A percentile compares a stretch with the other conserved stretches of the same genome.
These are phyloP conservation scores for Fistulinella prunicolor DNA, from an alignment of 768 basidiomycete genomes.

Conservation along the genomic window DNA sequence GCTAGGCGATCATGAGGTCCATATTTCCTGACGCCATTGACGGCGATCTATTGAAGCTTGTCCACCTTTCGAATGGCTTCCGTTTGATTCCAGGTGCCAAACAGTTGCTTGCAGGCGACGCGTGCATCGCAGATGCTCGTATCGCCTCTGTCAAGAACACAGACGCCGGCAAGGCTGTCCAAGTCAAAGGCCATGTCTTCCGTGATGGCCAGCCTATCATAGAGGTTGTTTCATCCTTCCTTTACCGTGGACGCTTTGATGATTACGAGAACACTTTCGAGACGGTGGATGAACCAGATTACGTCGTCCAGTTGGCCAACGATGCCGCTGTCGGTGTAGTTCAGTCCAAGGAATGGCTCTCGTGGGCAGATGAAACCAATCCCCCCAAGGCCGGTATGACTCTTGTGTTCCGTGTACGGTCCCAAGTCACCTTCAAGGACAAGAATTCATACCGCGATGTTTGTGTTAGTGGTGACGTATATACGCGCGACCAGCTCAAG, in stretches of 20 bases:
- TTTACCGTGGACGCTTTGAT: conserved; percentile 91
- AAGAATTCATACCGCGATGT: conserved; percentile 81
- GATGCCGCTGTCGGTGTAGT: conserved; percentile 88
- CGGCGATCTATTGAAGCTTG: conserved; percentile 92
- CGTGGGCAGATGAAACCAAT: conserved; percentile 82
- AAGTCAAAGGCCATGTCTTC: conserved; percentile 80
- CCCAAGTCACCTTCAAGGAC: conserved; percentile 88
- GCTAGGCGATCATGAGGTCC: conserved; percentile 95
- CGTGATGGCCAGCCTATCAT: conserved; percentile 80
- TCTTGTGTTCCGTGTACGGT: conserved; percentile 87
- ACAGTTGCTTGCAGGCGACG: conserved; percentile 79
- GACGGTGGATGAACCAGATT: conserved; percentile 85
- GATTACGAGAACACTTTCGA: conserved; percentile 98
- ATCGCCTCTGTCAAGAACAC: conserved; percentile 89
- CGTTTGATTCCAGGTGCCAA: conserved; percentile 75
- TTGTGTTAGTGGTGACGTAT: conserved; percentile 80
- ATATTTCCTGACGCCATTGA: conserved; percentile 93
- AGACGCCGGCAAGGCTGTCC: conserved; percentile 90
- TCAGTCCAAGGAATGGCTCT: conserved; percentile 96
- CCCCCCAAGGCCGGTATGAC: conserved; percentile 78
- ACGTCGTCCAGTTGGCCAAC: conserved; percentile 68
- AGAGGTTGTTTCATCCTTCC: conserved; percentile 92
- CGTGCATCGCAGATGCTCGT: conserved; percentile 84
- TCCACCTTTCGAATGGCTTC: conserved; percentile 98
- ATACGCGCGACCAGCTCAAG: conserved; percentile 85